Percentiles rank a stretch among this genome's conserved stretches.
These are phyloP conservation scores for Scheffersomyces cryptocercus DNA, from an alignment of 1,139 yeast genomes.

Conservation along the genomic window DNA sequence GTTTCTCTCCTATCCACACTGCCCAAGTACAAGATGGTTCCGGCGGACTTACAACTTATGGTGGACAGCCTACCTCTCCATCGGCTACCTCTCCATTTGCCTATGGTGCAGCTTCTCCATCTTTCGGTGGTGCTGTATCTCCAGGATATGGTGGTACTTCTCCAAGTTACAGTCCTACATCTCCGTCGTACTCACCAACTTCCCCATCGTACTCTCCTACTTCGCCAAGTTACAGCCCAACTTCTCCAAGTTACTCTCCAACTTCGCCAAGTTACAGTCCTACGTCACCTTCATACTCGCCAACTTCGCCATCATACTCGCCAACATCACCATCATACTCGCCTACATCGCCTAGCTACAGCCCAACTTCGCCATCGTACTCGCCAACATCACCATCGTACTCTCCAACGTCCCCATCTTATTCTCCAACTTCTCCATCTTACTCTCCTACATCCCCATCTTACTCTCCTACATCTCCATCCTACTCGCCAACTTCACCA, in stretches of 20 bases:
- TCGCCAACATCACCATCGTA: constrained; percentile 56
- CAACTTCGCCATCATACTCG: constrained; percentile 68
- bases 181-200: constrained; percentile 54
- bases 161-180: constrained; percentile 48
- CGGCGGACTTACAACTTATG: constrained; percentile 93
- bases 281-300: constrained; percentile 70
- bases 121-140: constrained; percentile 67
- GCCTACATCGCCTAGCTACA: constrained; percentile 71
- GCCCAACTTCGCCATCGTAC: constrained; percentile 70
- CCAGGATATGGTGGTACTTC: constrained; percentile 58
- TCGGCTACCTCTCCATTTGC: constrained; percentile 60
- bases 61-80: constrained; percentile 63
- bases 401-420: constrained; percentile 64
- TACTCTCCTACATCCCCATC: constrained; percentile 69
- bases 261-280: constrained; percentile 78
- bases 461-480: constrained; percentile 64
- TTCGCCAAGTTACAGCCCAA: constrained; percentile 72
- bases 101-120: constrained; percentile 41
- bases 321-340: constrained; percentile 74
- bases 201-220: constrained; percentile 64
- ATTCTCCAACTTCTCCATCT: constrained; percentile 62
- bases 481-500: constrained; percentile 53
- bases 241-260: constrained; percentile 72
- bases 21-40: constrained; percentile 78
- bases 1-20: constrained; percentile 92